Conservation (phyloP, 2,329 filamentous ascomycete genomes). For the Penicillium sp. region DNA sequence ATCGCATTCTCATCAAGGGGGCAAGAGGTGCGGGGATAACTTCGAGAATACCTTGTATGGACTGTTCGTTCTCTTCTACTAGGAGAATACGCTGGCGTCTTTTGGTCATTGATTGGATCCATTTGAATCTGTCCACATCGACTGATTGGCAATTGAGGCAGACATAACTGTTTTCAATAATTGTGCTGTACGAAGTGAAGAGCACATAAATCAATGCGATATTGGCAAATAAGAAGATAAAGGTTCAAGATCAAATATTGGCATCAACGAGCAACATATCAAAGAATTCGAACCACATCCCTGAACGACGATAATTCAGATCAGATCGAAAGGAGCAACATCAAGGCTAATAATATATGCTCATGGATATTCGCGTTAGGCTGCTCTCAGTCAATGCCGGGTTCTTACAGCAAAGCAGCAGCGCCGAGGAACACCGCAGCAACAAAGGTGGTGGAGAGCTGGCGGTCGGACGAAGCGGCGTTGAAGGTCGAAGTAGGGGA, state of each 20-base stretch:
- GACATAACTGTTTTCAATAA: neutral
- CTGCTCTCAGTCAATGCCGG: neutral
- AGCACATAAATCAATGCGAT: slow-evolving; percentile 1
- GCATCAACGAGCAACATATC: slow-evolving; percentile 4
- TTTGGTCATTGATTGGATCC: neutral
- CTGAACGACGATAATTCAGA: neutral
- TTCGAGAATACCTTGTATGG: neutral
- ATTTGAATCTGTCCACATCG: neutral
- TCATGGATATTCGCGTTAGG: slow-evolving; percentile 3
- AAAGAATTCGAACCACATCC: neutral
- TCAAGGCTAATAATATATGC: slow-evolving; percentile 12
- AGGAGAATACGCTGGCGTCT: neutral
- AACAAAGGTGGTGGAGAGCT: slow-evolving; percentile 32
- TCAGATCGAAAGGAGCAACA: slow-evolving; percentile 10
- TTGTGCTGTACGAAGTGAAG: neutral
- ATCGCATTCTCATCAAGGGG: neutral
- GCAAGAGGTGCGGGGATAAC: neutral
- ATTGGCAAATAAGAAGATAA: neutral
- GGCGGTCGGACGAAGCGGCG: slow-evolving; percentile 24
- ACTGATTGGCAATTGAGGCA: neutral
- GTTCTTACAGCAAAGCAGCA: slow-evolving; percentile 30
- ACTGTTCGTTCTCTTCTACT: neutral
- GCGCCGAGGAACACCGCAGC: slow-evolving; percentile 37
- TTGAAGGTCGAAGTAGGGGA: slow-evolving; percentile 18
- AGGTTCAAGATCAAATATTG: neutral